A percentile compares a stretch with the other conserved stretches of the same genome.
Evolutionary conservation across 2,329 filamentous ascomycete species (phyloP).

Genomic region (Sclerotiophoma versabilis): DNA sequence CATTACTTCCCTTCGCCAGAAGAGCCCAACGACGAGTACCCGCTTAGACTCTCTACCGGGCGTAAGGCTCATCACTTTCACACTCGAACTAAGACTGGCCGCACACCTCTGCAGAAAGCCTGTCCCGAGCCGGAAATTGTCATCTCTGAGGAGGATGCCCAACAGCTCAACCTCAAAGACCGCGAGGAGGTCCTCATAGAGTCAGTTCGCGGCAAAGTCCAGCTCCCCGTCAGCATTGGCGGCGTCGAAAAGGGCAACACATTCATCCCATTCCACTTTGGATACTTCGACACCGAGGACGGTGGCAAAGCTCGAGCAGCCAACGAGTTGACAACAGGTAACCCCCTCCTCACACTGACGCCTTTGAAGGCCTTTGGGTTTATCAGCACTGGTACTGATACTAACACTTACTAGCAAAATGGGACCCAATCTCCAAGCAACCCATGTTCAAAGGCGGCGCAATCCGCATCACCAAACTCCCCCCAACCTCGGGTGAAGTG

Average conservation of each 20-base stretch:
- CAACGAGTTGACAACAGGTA: conserved; percentile 15
- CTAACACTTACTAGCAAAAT: conserved; percentile 7
- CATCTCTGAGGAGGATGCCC: conserved; percentile 10
- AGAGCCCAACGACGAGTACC: conserved; percentile 14
- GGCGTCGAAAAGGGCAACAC: conserved; percentile 13
- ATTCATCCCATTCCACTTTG: conserved; percentile 19
- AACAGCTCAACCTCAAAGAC: conserved; percentile 1
- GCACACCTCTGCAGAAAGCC: conserved; percentile 10
- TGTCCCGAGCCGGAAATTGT: conserved; percentile 9
- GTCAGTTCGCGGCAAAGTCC: conserved; percentile 12
- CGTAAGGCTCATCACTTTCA: conserved; percentile 8
- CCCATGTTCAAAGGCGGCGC: conserved; percentile 15
- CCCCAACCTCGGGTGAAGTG: conserved; percentile 8
- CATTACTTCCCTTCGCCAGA: conserved; percentile 9
- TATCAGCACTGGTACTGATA: neutral
- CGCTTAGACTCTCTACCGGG: conserved; percentile 11
- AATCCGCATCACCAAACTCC: conserved; percentile 12
- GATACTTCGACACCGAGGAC: conserved; percentile 8
- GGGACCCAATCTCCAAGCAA: conserved; percentile 17
- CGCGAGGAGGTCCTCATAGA: conserved; percentile 14
- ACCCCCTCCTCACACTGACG: neutral
- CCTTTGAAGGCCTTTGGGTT: neutral
- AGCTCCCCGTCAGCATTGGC: conserved; percentile 10
- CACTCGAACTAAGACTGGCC: conserved; percentile 13
- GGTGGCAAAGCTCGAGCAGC: conserved; percentile 11